Evolutionary conservation across 768 basidiomycete species (phyloP).

Genomic region (Tricholoma hemisulphureum): DNA sequence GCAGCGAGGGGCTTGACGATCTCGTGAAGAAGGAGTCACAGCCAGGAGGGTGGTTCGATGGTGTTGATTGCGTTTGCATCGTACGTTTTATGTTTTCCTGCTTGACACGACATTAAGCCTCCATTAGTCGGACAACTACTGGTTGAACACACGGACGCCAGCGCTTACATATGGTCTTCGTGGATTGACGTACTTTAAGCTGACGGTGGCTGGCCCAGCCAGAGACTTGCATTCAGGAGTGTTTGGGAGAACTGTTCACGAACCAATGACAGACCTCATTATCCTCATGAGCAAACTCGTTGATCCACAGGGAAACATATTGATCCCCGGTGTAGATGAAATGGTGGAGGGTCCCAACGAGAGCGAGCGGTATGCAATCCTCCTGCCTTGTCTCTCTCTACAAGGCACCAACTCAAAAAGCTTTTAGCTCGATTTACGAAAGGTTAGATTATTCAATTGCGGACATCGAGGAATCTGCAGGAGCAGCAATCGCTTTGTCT

Average conservation of each 20-base stretch:
- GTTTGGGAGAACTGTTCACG: slow-evolving; percentile 79
- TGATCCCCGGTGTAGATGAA: slow-evolving; percentile 86
- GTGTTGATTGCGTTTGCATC: slow-evolving; percentile 92
- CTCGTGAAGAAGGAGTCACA: slow-evolving; percentile 74
- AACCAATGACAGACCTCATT: slow-evolving; percentile 94
- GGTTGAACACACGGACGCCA: slow-evolving; percentile 82
- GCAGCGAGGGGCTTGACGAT: slow-evolving; percentile 87
- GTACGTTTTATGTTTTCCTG: slow-evolving; percentile 39
- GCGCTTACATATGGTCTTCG: slow-evolving; percentile 86
- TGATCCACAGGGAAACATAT: slow-evolving; percentile 71
- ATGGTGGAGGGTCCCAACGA: slow-evolving; percentile 73
- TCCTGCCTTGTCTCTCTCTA: slow-evolving; percentile 1
- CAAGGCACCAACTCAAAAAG: not conserved
- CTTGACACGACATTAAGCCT: not conserved
- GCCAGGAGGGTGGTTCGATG: slow-evolving; percentile 77
- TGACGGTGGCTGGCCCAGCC: slow-evolving; percentile 78
- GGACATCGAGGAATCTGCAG: slow-evolving; percentile 76
- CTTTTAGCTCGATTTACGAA: slow-evolving; percentile 62
- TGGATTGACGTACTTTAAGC: slow-evolving; percentile 83
- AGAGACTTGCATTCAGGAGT: slow-evolving; percentile 90
- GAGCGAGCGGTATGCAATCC: slow-evolving; percentile 59
- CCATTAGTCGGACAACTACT: slow-evolving; percentile 88
- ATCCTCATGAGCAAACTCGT: slow-evolving; percentile 84
- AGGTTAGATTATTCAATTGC: slow-evolving; percentile 66
- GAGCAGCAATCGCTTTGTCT: slow-evolving; percentile 72